A percentile compares a stretch with the other conserved stretches of the same genome.
Conservation (phyloP, 2,329 filamentous ascomycete species). For the Coccinonectria pachysandricola region DNA sequence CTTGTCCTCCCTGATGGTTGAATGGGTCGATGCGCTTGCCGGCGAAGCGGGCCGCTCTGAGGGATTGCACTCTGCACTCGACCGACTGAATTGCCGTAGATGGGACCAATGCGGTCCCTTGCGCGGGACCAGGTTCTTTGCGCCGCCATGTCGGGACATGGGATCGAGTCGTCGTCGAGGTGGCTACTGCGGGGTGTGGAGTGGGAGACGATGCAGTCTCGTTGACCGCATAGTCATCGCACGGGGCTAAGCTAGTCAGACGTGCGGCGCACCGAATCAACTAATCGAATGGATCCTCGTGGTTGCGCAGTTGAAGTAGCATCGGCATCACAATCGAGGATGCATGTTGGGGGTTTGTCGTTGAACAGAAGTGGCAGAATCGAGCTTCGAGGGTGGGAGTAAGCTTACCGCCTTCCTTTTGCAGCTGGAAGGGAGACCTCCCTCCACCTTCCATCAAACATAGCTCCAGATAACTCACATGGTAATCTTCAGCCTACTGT, state of each 20-base stretch:
- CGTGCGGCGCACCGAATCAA: too few relatives aligned
- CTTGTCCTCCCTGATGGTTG: conserved; percentile 31
- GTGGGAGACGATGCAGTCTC: conserved; percentile 8
- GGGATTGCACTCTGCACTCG: conserved; percentile 33
- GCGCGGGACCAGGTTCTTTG: conserved; percentile 25
- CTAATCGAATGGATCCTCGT: conserved; percentile 3
- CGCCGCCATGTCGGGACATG: conserved; percentile 20
- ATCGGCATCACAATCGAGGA: conserved; percentile 6
- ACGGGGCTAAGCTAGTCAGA: conserved; percentile 4
- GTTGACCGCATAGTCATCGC: conserved; percentile 14
- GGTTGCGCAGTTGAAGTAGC: conserved; percentile 5
- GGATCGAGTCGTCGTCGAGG: conserved; percentile 12
- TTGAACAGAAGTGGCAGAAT: conserved; percentile 21
- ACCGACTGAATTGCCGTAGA: conserved; percentile 41
- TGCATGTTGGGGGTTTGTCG: conserved; percentile 10
- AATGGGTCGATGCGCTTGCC: conserved; percentile 39
- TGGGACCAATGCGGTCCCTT: conserved; percentile 42
- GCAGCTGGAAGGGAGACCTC: too few relatives aligned
- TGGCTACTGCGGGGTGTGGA: conserved; percentile 11
- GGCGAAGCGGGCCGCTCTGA: conserved; percentile 34
- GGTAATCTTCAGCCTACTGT: too few relatives aligned
- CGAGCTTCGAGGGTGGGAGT: conserved; percentile 2
- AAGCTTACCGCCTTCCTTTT: conserved; percentile 16
- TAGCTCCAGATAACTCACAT: too few relatives aligned
- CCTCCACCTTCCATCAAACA: too few relatives aligned